Evolutionary conservation across 352 stramenopile species (phyloP), one percentile per base, ranked within the genome.

Genomic region (Pythium aquatile): DNA sequence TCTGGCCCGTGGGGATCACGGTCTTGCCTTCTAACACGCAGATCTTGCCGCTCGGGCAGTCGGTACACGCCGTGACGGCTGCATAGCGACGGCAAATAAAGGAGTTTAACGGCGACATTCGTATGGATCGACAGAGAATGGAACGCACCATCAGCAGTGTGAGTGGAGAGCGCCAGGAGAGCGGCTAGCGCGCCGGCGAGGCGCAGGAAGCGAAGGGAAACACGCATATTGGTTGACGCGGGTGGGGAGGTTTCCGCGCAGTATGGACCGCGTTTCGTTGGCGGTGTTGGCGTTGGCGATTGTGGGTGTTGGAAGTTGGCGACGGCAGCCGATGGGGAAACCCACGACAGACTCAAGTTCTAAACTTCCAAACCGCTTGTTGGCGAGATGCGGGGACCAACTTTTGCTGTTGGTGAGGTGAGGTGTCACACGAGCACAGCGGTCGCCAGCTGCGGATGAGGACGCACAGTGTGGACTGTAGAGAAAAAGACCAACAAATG

Each of bases 1-100:
- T 74, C 35, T 72, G 67, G 32, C 78, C 79, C 11, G 69, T 79
- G 32, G 60, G 68, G 11, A 92, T 40, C 5, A 54, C 49, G 30
- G 73, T 49, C 9, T 65, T 61, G 61, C 73, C 68, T 58, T 91
- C 78, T 37, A 92, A 67, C 40, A 94, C 72, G 62, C 85, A 94
- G 3, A 69, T 75, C 26, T 75, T 70, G n/a, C 68, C 68, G 37
- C 24, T 20, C 5, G 64, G 26, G 63, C 85, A 94, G 14, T 91
- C 83, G 2, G 63, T 40, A 58, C 83, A 94, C 17, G 58, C 71
- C 2, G 73, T 66, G 16, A 86, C 83, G 55, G 66, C 61, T 84
- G 20, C 20, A 30, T 33, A 54, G 40, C 1, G 37, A 32, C 16
- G 33, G 2, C 14, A 68, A 44, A 33, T 58, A 5, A 53, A 30